phyloP scores from a whole-genome alignment of 106 monocot genomes.

The Dioscorea dumetorum region DNA sequence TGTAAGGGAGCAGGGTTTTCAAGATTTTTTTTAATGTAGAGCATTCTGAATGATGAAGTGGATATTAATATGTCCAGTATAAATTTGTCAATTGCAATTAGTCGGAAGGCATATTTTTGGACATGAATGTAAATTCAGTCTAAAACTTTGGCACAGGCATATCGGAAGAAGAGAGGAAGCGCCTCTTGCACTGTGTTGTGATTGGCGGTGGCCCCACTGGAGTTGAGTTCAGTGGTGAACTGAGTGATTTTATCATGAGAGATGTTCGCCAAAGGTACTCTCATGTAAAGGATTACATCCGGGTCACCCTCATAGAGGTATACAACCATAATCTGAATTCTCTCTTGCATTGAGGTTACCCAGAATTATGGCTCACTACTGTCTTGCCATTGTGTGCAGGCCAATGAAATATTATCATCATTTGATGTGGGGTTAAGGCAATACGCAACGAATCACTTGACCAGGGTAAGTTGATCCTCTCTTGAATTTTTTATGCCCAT shows the following conservation, averaged over 20 bases:
- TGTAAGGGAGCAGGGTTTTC: no score
- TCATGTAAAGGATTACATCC: slow-evolving; percentile 43
- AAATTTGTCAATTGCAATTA: no score
- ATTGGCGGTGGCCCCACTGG: slow-evolving; percentile 63
- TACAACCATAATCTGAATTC: not conserved
- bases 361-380: not conserved
- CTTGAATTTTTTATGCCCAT: not conserved
- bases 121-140: no score
- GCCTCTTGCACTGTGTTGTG: slow-evolving; percentile 49
- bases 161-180: slow-evolving; percentile 42
- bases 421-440: slow-evolving; percentile 44
- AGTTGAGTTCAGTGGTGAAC: slow-evolving; percentile 59
- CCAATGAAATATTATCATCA: slow-evolving; percentile 51
- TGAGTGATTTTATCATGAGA: slow-evolving; percentile 52
- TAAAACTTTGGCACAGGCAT: slow-evolving; percentile 20
- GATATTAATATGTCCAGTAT: no score
- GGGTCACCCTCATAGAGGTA: slow-evolving; percentile 61
- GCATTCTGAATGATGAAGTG: no score
- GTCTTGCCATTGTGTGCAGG: slow-evolving; percentile 13
- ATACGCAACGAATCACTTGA: slow-evolving; percentile 52
- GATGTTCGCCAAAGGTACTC: slow-evolving; percentile 47
- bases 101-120: no score
- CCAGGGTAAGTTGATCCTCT: slow-evolving; percentile 19
- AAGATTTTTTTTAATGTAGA: no score
- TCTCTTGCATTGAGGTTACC: not conserved